Evolutionary conservation across 1,284 basidiomycete species (phyloP), one percentile per base, ranked within the genome.

Genomic region (Takashimella tepidaria): DNA sequence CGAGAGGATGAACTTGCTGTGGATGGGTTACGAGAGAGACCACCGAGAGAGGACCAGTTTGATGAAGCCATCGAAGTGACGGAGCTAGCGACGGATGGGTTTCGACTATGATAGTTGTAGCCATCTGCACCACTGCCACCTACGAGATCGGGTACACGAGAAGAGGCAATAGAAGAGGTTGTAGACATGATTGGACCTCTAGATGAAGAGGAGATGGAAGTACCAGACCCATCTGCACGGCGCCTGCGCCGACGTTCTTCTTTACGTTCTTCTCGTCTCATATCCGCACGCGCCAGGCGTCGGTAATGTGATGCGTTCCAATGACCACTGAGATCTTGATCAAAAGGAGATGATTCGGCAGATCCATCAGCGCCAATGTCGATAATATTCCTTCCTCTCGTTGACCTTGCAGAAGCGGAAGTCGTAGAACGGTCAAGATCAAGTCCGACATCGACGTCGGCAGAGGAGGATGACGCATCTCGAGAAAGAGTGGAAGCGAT

Each of bases 281-380:
- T 56, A 31, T 75, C 73, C 24, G 68, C 68, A 2, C 67, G 64
- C 24, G 66, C 65, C 55, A 74, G 53, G 27, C 72, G 60, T 22
- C 73, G 67, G 53, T 73, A 74, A 56, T 73, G 72, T 1, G 69
- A 67, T 5, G 64, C 70, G 37, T 64, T 59, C 63, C 67, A 68
- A 11, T 69, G 66, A 22, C 49, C 56, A 6, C 45, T 49, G 11
- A 25, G 48, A 31, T 56, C 55, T 41, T 47, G 45, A 41, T 53
- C 31, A 27, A 26, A 8, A 48, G 45, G 45, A 52, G 49, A 8
- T 16, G 8, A 8, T 8, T 8, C 10, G 3, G 54, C 48, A 22
- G 55, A 41, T 24, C 54, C 46, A 22, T 41, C 19, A n/a, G 24
- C 46, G 8, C 12, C 19, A 45, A 41, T 31, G n/a, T n/a, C n/a